Base-by-base conservation (phyloP, 2,329 filamentous ascomycete species). In the Sporothrix protearum region DNA sequence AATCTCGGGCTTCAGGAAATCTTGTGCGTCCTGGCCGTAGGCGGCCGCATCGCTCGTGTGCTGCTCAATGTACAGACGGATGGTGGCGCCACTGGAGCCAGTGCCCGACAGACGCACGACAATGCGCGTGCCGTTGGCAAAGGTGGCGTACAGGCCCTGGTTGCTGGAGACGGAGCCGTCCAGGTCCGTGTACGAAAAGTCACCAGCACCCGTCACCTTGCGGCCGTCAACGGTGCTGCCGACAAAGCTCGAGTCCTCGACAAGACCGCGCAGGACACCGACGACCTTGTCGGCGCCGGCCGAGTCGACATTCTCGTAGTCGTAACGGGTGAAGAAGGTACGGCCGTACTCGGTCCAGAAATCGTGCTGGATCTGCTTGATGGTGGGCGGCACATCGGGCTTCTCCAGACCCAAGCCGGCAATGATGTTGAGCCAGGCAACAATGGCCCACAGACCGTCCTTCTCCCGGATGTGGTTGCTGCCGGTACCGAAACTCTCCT, bases 401-500 rank as follows among this genome's bases (percentile, higher is more conserved):
- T 91, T 91, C 80, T 93, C 87, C 80, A 96, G 90, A 75, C 94
- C 94, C 64, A 98, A 89, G 76, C 93, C 95, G 73, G 96, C 96
- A 78, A 99, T 96, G 81, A 99, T 97, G 86, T 99, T 99, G 78
- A 99, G 85, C 96, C 96, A 99, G 42, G 96, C 96, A 70, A 97
- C 92, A 74, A 99, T 88, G 73, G 96, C 96, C 96, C 96, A 99
- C 55, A 99, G 88, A 74, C 96, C 96, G 79, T 99, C 96, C 88
- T 99, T 99, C 85, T 99, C 96, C 77, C 96, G 93, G 79, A 99
- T 97, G 83, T 99, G 96, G 85, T 99, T 97, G 82, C 92, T 97
- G 51, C 96, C 96, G 12, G 96, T 99, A 76, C 96, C 96, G 81
- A 99, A 99, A 75, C 92, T 96, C 87, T 99, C 96, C 83, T 99